These are phyloP conservation scores for Pichia sp. DNA, from an alignment of 1,139 yeast species.

Conservation along the genomic window DNA sequence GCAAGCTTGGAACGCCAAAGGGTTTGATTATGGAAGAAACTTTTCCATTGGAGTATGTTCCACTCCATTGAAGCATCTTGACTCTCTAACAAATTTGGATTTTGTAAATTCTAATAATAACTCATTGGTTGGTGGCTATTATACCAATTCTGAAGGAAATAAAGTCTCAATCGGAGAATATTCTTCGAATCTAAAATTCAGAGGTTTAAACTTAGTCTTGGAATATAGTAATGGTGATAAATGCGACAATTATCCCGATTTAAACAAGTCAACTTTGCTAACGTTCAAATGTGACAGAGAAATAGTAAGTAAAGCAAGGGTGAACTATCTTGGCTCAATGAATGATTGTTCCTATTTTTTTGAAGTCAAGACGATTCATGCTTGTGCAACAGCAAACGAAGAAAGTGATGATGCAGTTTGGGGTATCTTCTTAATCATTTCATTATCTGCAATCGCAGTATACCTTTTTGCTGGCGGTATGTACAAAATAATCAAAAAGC, in stretches of 20 bases:
- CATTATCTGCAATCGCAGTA: constrained; percentile 46
- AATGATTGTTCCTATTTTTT: constrained; percentile 79
- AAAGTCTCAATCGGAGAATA: constrained; percentile 62
- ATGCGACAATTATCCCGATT: constrained; percentile 40
- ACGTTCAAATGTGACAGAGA: constrained; percentile 79
- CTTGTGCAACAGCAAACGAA: constrained; percentile 72
- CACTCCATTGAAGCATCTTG: constrained; percentile 36
- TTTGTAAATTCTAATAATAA: constrained; percentile 37
- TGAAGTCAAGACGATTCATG: constrained; percentile 80
- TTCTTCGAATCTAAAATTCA: constrained; percentile 50
- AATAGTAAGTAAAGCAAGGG: constrained; percentile 53
- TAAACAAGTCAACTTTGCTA: constrained; percentile 56
- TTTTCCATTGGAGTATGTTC: constrained; percentile 79
- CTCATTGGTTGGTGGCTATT: constrained; percentile 59
- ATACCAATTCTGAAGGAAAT: constrained; percentile 27
- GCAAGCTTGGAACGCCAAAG: constrained; percentile 59
- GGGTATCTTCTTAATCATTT: constrained; percentile 50
- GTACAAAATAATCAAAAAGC: constrained; percentile 28
- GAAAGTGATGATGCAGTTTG: constrained; percentile 47
- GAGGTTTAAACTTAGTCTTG: constrained; percentile 65
- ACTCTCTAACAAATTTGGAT: constrained; percentile 25
- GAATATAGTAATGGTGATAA: constrained; percentile 67
- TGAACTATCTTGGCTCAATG: constrained; percentile 62
- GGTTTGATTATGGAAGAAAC: constrained; percentile 63
- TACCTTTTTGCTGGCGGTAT: constrained; percentile 48